phyloP scores from a whole-genome alignment of 2,329 filamentous ascomycete species.

The Dothideomycetes sp. region DNA sequence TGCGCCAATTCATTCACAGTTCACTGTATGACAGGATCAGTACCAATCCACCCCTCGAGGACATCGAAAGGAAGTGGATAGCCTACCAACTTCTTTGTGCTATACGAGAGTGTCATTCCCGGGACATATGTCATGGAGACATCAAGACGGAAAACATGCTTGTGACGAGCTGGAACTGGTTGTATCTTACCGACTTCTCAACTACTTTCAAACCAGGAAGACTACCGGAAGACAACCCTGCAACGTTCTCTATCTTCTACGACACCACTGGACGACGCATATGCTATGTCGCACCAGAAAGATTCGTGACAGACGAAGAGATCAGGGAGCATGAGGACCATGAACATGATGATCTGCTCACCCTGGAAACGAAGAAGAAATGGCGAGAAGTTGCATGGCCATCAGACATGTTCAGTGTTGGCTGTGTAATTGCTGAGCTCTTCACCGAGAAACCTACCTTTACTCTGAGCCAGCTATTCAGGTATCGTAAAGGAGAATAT shows the following conservation, averaged over 20 bases:
- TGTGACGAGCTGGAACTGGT: conserved; percentile 98
- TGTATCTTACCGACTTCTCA: conserved; percentile 96
- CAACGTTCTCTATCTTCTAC: conserved; percentile 96
- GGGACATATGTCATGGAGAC: conserved; percentile 89
- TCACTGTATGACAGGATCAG: conserved; percentile 95
- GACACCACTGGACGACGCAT: conserved; percentile 85
- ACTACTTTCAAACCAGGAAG: conserved; percentile 90
- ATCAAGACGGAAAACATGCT: conserved; percentile 97
- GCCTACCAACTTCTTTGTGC: conserved; percentile 91
- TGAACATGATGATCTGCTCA: not conserved
- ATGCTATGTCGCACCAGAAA: conserved; percentile 90
- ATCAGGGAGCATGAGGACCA: conserved; percentile 37
- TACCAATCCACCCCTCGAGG: conserved; percentile 90
- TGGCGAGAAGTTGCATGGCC: conserved; percentile 66
- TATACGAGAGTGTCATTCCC: conserved; percentile 79
- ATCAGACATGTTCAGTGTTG: conserved; percentile 97
- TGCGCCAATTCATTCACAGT: conserved; percentile 91
- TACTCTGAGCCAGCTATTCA: conserved; percentile 90
- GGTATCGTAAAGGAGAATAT: conserved; percentile 86
- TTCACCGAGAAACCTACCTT: conserved; percentile 97
- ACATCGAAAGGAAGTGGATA: conserved; percentile 98
- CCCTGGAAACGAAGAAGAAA: not conserved
- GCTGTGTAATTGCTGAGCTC: conserved; percentile 92
- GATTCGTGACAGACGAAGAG: conserved; percentile 55
- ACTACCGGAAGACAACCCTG: conserved; percentile 91